Conservation (phyloP, 1,284 basidiomycete species). For the Trametes hirsuta region DNA sequence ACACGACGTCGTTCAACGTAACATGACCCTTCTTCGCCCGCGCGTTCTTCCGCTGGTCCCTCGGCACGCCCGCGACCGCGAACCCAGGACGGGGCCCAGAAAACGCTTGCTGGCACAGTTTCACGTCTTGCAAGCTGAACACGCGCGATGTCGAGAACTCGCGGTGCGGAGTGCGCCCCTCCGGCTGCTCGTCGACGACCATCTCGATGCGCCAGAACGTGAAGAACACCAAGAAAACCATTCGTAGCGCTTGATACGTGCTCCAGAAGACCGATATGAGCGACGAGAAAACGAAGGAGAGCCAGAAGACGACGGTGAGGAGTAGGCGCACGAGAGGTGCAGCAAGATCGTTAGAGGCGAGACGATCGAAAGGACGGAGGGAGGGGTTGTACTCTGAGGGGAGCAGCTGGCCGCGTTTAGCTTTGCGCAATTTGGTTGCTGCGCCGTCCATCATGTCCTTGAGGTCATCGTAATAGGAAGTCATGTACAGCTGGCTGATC, state of each 20-base stretch:
- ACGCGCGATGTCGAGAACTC: conserved; percentile 34
- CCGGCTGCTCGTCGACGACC: conserved; percentile 27
- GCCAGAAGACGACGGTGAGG: conserved; percentile 31
- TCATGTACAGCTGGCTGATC: conserved; percentile 36
- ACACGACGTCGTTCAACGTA: conserved; percentile 37
- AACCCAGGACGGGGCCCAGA: conserved; percentile 29
- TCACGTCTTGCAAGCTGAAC: conserved; percentile 33
- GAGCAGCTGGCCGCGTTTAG: conserved; percentile 24
- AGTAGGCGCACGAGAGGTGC: conserved; percentile 26
- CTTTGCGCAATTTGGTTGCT: conserved; percentile 20
- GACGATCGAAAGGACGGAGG: conserved; percentile 28
- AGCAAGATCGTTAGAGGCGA: conserved; percentile 14
- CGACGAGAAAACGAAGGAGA: conserved; percentile 12
- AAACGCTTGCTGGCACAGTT: conserved; percentile 36
- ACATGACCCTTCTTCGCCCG: conserved; percentile 29
- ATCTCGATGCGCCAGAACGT: conserved; percentile 36
- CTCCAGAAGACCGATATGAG: conserved; percentile 30
- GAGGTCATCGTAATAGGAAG: conserved; percentile 33
- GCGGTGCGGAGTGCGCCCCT: conserved; percentile 21
- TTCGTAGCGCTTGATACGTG: conserved; percentile 29
- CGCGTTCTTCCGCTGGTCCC: conserved; percentile 23
- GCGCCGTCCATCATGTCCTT: conserved; percentile 24
- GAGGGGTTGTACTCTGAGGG: conserved; percentile 29
- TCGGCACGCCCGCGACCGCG: conserved; percentile 26
- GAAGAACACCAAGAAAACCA: conserved; percentile 25